These are phyloP conservation scores for Halteria grandinella DNA, from an alignment of 73 alveolate species.

Conservation along the genomic window DNA sequence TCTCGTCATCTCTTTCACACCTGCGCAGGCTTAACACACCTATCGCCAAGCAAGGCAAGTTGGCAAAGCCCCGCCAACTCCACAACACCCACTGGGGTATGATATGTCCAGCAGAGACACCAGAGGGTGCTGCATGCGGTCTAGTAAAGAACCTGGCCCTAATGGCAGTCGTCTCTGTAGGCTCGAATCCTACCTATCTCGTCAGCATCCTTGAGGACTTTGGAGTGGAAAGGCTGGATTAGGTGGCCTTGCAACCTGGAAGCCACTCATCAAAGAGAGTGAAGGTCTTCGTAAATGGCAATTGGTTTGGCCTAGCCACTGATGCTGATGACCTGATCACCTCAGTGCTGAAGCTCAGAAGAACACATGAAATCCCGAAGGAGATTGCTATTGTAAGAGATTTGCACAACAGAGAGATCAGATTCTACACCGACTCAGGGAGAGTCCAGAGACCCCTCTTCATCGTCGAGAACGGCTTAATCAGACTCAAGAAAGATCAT, in stretches of 20 bases:
- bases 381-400: slow-evolving; percentile 97
- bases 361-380: slow-evolving; percentile 79
- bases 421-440: slow-evolving; percentile 98
- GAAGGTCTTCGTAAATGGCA: slow-evolving; percentile 98
- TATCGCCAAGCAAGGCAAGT: slow-evolving; percentile 92
- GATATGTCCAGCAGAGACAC: slow-evolving; percentile 99
- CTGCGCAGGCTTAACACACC: slow-evolving; percentile 98
- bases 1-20: slow-evolving; percentile 96
- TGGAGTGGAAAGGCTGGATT: slow-evolving; percentile 84
- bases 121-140: slow-evolving; percentile 99
- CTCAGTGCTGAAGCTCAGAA: slow-evolving; percentile 78
- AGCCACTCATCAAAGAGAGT: slow-evolving; percentile 65
- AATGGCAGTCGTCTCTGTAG: slow-evolving; percentile 96
- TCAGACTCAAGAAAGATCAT: slow-evolving; percentile 70
- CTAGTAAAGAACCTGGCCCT: slow-evolving; percentile 98
- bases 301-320: slow-evolving; percentile 97
- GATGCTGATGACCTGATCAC: slow-evolving; percentile 88
- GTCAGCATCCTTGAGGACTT: slow-evolving; percentile 76
- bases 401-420: slow-evolving; percentile 92
- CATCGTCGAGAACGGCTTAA: slow-evolving; percentile 83
- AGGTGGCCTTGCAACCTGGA: slow-evolving; percentile 50
- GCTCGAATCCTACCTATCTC: slow-evolving; percentile 72
- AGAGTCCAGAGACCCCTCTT: slow-evolving; percentile 97
- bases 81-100: slow-evolving; percentile 99
- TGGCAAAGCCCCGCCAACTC: slow-evolving; percentile 99